phyloP scores from a whole-genome alignment of 2,329 filamentous ascomycete species.

The Samsoniella hepiali region DNA sequence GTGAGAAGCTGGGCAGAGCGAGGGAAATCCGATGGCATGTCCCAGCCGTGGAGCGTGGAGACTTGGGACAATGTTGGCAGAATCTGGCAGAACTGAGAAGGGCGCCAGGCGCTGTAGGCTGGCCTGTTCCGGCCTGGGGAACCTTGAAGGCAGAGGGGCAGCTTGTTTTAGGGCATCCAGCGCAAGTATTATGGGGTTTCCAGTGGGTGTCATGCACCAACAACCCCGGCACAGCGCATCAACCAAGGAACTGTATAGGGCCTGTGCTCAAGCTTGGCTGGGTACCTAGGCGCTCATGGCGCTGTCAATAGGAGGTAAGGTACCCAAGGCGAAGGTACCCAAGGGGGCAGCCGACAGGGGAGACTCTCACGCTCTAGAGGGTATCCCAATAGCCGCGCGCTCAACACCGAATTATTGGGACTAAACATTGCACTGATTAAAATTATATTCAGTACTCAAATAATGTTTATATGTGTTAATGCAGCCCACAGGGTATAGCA shows the following conservation, averaged over 20 bases:
- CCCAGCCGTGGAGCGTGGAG: slow-evolving; percentile 20
- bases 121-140: neutral
- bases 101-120: neutral
- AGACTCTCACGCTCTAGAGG: too few relatives aligned
- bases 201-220: neutral
- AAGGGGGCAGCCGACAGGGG: too few relatives aligned
- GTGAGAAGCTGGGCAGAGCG: slow-evolving; percentile 9
- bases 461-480: too few relatives aligned
- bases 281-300: too few relatives aligned
- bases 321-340: too few relatives aligned
- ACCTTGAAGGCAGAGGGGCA: neutral
- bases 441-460: too few relatives aligned
- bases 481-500: too few relatives aligned
- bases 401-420: too few relatives aligned
- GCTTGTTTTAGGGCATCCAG: neutral
- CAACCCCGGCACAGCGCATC: neutral
- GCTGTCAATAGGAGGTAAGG: too few relatives aligned
- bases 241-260: neutral
- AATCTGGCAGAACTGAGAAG: neutral
- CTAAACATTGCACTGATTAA: too few relatives aligned
- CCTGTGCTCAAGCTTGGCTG: neutral
- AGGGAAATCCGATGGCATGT: slow-evolving; percentile 23
- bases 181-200: neutral
- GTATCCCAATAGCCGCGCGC: too few relatives aligned
- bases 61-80: slow-evolving; percentile 17